Conservation (phyloP, 176 grass and related monocot species). For the Thinopyrum elongatum region DNA sequence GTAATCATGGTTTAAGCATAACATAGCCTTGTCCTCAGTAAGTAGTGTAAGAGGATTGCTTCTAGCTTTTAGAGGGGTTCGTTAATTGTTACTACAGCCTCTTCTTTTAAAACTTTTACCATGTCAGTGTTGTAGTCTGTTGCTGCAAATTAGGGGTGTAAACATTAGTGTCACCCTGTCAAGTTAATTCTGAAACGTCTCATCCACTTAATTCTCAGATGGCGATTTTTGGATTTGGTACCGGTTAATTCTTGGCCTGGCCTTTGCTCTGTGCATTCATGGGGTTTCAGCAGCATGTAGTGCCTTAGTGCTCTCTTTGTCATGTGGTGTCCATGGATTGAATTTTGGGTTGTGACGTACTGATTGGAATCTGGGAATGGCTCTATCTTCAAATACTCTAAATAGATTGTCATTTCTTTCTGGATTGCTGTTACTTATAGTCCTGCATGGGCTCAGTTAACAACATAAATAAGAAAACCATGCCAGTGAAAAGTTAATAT, state of each 20-base stretch:
- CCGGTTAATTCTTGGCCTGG: neutral
- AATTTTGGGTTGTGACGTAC: neutral
- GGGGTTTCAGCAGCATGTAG: neutral
- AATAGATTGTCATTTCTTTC: neutral
- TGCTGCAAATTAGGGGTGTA: neutral
- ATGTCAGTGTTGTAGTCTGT: neutral
- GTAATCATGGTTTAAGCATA: neutral
- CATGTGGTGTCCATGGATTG: neutral
- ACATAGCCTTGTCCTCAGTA: neutral
- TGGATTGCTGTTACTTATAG: neutral
- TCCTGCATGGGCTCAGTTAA: neutral
- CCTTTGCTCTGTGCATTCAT: neutral
- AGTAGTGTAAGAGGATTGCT: neutral
- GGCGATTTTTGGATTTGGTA: neutral
- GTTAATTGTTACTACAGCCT: neutral
- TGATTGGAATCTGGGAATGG: constrained; percentile 24
- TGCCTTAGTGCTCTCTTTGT: neutral
- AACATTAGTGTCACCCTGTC: neutral
- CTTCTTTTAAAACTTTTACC: neutral
- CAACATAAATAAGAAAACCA: neutral
- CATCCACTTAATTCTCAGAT: constrained; percentile 10
- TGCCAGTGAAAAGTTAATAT: neutral
- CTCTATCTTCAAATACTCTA: neutral
- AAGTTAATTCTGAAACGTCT: constrained; percentile 14
- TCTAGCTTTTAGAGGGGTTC: neutral